These are phyloP conservation scores for Aspergillus sclerotioniger DNA, from an alignment of 495 filamentous ascomycete species.

Conservation along the genomic window DNA sequence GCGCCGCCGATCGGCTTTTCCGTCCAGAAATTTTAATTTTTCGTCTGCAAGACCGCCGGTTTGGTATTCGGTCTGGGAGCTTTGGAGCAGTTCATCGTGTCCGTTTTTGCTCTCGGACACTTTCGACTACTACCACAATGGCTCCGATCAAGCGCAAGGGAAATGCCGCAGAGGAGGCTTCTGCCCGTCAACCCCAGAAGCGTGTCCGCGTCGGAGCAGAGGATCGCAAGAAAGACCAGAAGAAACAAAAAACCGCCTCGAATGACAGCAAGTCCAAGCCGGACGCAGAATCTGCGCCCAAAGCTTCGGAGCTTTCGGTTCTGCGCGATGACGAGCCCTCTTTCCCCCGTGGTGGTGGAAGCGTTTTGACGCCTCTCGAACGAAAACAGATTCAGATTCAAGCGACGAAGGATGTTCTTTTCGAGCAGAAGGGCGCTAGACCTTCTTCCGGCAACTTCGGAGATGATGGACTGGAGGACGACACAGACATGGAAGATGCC, in stretches of 20 bases:
- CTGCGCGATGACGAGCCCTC: constrained; percentile 76
- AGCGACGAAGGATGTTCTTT: constrained; percentile 87
- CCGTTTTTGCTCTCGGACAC: constrained; percentile 2
- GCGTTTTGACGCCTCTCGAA: constrained; percentile 87
- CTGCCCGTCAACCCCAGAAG: constrained; percentile 43
- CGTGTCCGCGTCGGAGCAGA: constrained; percentile 46
- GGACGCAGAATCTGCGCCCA: constrained; percentile 29
- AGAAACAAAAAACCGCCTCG: constrained; percentile 28
- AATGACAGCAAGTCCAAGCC: constrained; percentile 19
- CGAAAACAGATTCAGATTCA: constrained; percentile 95
- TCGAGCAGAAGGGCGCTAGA: constrained; percentile 71
- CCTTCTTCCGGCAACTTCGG: constrained; percentile 41
- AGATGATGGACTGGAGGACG: constrained; percentile 44
- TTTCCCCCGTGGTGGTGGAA: constrained; percentile 91
- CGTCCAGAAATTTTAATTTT: constrained; percentile 37
- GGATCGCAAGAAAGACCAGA: constrained; percentile 33
- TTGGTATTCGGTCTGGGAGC: constrained; percentile 31
- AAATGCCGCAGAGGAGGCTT: constrained; percentile 37
- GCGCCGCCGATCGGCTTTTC: constrained; percentile 17
- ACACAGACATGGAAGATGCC: constrained; percentile 48
- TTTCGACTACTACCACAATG: constrained; percentile 33
- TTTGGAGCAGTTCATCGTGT: constrained; percentile 27
- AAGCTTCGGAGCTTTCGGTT: constrained; percentile 46
- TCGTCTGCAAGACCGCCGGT: constrained; percentile 31
- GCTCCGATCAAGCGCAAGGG: constrained; percentile 55